A percentile compares a stretch with the other conserved stretches of the same genome.
phyloP scores from a whole-genome alignment of 305 asterid species.

The Salvia sclarea region DNA sequence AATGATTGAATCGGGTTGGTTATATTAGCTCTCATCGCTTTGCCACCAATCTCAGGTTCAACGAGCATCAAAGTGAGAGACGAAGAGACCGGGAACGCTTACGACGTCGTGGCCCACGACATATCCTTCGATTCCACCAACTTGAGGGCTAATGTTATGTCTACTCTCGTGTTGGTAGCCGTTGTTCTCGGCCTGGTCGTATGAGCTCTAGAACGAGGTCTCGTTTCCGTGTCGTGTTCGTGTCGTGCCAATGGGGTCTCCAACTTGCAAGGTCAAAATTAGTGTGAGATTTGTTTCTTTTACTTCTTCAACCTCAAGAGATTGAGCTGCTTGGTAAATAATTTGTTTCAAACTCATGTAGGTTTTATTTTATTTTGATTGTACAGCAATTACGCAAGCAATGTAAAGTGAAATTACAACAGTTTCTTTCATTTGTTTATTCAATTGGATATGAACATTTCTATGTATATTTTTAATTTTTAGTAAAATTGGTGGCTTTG shows the following conservation, averaged over 20 bases:
- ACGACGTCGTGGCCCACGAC: conserved; percentile 49
- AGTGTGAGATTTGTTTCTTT: conserved; percentile 3
- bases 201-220: conserved; percentile 18
- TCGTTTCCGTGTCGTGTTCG: background rate
- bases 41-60: conserved; percentile 43
- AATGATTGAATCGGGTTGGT: background rate
- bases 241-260: background rate
- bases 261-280: conserved; percentile 5
- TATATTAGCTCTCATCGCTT: background rate
- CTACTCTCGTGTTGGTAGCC: conserved; percentile 36
- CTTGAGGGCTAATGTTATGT: conserved; percentile 23
- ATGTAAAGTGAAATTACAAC: background rate
- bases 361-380: background rate
- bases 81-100: conserved; percentile 46
- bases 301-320: background rate
- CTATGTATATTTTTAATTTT: too few relatives aligned
- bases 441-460: too few relatives aligned
- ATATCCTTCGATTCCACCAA: conserved; percentile 35
- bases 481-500: background rate
- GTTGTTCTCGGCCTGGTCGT: conserved; percentile 32
- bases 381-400: conserved; percentile 8
- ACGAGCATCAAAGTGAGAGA: conserved; percentile 67
- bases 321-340: background rate
- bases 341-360: background rate
- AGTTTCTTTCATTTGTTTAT: background rate